Conservation (phyloP, 2,329 filamentous ascomycete species). For the Cladosporium sp. region DNA sequence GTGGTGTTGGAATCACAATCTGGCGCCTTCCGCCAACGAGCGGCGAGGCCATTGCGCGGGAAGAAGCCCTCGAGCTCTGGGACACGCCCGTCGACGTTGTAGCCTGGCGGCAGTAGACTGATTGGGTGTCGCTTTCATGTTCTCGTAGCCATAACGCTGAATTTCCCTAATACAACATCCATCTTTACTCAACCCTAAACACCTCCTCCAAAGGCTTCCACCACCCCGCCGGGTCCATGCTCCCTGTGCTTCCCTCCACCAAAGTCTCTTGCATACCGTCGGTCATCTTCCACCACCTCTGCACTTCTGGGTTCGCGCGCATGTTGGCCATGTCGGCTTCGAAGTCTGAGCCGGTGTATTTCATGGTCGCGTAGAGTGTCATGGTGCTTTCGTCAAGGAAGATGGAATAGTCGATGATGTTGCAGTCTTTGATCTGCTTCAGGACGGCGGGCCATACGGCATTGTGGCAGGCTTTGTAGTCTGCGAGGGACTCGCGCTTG, state of each 20-base stretch:
- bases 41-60: conserved; percentile 34
- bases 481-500: conserved; percentile 64
- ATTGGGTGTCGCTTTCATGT: neutral
- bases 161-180: neutral
- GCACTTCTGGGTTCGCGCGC: conserved; percentile 70
- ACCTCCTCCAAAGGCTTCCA: conserved; percentile 71
- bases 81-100: conserved; percentile 40
- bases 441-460: conserved; percentile 77
- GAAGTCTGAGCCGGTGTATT: conserved; percentile 74
- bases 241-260: conserved; percentile 61
- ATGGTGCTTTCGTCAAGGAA: conserved; percentile 65
- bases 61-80: conserved; percentile 38
- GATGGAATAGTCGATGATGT: conserved; percentile 75
- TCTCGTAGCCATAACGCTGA: neutral
- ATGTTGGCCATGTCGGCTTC: conserved; percentile 75
- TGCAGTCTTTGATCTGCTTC: conserved; percentile 72
- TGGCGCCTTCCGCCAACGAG: conserved; percentile 39
- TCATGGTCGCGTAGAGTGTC: conserved; percentile 74
- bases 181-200: conserved; percentile 58
- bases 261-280: conserved; percentile 69
- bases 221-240: conserved; percentile 60
- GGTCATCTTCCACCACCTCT: conserved; percentile 81
- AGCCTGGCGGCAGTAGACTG: conserved; percentile 39
- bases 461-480: conserved; percentile 74
- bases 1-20: conserved; percentile 42